A percentile compares a stretch with the other conserved stretches of the same genome.
Conservation (phyloP, 176 grass and related monocot species). For the Miscanthus lutarioriparius region DNA sequence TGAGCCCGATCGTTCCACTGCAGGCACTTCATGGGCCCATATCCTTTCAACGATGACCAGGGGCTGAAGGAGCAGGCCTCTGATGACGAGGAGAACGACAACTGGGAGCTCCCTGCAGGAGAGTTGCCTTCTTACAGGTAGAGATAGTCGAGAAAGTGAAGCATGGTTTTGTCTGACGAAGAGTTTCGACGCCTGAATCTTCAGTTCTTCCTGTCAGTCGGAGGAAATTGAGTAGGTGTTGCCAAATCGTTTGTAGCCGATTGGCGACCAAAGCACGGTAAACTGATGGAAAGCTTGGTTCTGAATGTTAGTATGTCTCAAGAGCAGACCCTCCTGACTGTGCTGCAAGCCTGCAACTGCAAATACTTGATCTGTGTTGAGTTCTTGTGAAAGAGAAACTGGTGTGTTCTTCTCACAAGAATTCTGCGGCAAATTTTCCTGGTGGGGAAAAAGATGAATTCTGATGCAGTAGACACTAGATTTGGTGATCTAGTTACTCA, state of each 20-base stretch:
- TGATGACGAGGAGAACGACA: conserved; percentile 33
- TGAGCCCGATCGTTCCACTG: neutral
- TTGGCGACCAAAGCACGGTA: neutral
- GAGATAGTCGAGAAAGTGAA: neutral
- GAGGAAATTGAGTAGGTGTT: conserved; percentile 7
- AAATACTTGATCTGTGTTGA: neutral
- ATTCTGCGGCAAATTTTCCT: neutral
- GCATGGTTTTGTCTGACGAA: neutral
- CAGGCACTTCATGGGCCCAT: conserved; percentile 48
- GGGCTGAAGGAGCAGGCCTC: neutral
- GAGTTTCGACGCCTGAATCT: neutral
- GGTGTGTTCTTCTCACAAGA: neutral
- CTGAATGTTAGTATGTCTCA: neutral
- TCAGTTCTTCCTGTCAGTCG: neutral
- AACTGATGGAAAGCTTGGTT: neutral
- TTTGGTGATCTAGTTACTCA: neutral
- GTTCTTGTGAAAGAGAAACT: neutral
- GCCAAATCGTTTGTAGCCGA: neutral
- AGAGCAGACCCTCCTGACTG: neutral
- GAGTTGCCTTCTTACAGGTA: conserved; percentile 41
- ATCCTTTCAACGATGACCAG: conserved; percentile 28
- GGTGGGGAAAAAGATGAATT: neutral
- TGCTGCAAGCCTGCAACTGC: neutral
- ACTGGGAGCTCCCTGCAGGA: conserved; percentile 57
- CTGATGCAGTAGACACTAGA: neutral